Evolutionary conservation across 768 basidiomycete species (phyloP), one percentile per base, ranked within the genome.

Genomic region (Hebeloma cylindrosporum): DNA sequence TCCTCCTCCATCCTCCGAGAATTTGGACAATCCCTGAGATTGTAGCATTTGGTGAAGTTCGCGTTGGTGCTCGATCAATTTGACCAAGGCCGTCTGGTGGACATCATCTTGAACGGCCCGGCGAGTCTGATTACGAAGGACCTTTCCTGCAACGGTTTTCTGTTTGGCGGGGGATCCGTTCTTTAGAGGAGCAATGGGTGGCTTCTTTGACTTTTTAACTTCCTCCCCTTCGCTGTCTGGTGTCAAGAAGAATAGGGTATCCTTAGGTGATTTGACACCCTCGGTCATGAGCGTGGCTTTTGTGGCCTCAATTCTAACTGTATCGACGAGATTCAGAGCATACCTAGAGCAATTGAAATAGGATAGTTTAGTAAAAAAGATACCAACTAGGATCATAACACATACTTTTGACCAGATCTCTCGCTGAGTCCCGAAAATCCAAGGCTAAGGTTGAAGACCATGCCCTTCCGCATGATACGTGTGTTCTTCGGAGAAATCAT

Each of bases 61-160:
- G 29, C 73, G 69, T 65, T 99, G 96, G 66, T 98, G 94, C 41
- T 92, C 88, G 39, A 84, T 80, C 36, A 96, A 78, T 61, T 81
- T 86, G 9, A 91, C 82, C 4, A 78, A 73, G 13, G 84, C 83
- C 2, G 89, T 83, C 54, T 85, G 79, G 43, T 91, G 78, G 2
- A 88, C 79, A 51, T 96, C 92, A 30, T 88, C 86, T 56, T 92
- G 88, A 18, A 81, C 85, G 23, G 91, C 86, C 48, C 88, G 83
- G 20, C 96, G 83, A 0, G 89, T 90, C 66, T 95, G 94, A 60
- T 90, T 91, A 43, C 92, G 83, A 14, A 96, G 71, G 14, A 95
- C 86, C 60, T 96, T 93, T 5, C 83, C 85, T 11, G 80, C 92
- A 0, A 82, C 85, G 2, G 81, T 85, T 61, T 86, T 86, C 54